Evolutionary conservation across 352 stramenopile genomes (phyloP), one percentile per base, ranked within the genome.

Genomic region (Pythium sukuiense): DNA sequence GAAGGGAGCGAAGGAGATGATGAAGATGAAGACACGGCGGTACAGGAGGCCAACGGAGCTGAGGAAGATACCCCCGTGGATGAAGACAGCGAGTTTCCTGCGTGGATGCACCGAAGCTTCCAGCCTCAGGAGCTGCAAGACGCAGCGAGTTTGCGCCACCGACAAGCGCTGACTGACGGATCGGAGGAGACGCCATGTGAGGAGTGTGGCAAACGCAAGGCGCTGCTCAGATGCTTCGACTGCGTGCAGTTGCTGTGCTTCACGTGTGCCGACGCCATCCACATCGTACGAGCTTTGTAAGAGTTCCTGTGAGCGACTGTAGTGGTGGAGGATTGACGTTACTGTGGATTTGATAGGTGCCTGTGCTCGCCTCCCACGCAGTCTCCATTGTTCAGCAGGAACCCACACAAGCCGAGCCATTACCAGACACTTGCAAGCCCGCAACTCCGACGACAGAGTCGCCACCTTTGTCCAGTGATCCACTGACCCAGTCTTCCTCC

Each of bases 221-320:
- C 55, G 24, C 18, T 35, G 7, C 80, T 89, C 12, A 26, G 14
- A 14, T 93, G 85, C 50, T 29, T 55, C 27, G 76, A 91, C 20
- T 93, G 85, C 62, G 45, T 12, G 5, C 71, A 79, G 16, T 57
- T 55, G 16, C 64, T 93, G 1, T 93, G 85, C 69, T 86, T 83
- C 53, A 65, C 60, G 37, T 93, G 85, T 65, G 75, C 78, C 2
- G 81, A 93, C 57, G 85, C 85, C 59, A 88, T 93, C 35, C 85
- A 93, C 59, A 89, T 93, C 26, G 85, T 93, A 75, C 43, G 79
- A 29, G 20, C 49, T 24, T 24, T 24, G 20, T 24, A 24, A 24
- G 20, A 24, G 20, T 24, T 24, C 20, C 20, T 24, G 0, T 24
- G 20, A 24, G 20, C 20, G 20, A 24, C 20, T 24, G 20, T 24